Base-by-base conservation (phyloP, 2,329 filamentous ascomycete genomes). In the Rutstroemia sp. region DNA sequence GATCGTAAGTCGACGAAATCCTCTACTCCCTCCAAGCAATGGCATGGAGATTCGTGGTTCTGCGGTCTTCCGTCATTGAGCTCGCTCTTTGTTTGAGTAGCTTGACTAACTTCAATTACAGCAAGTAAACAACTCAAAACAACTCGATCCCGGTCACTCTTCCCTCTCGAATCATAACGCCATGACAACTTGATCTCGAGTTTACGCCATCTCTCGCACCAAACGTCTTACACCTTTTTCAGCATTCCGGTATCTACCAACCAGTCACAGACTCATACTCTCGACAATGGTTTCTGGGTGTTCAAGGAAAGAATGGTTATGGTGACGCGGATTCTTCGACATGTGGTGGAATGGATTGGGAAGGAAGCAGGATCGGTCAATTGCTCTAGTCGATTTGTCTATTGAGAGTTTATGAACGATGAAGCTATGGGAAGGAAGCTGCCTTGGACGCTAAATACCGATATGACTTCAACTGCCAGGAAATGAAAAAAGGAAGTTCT, bases 1-100 rank as follows among this genome's bases (percentile, higher is more conserved):
- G 94, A 81, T 92, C 86, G 94, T 97, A 83, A 84, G 91, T 78
- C 63, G 44, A 57, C 44, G 44, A 21, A 14, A n/a, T 19, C 7
- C 21, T 12, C 2, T 4, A 44, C 10, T 46, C 42, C 19, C 34
- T 12, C 12, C 57, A 14, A n/a, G 12, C 42, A 12, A 34, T 5
- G 4, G 19, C 9, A 2, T 36, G 3, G 25, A 49, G 52, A 50
- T 50, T 25, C 30, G 46, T 47, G 21, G 17, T 16, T 9, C 2
- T 14, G 53, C 46, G 9, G 48, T 47, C 57, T 50, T 56, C 25
- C 30, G 4, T 12, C n/a, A 46, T 54, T 1, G 34, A 7, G 8
- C n/a, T 39, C 1, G 17, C 50, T 14, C 38, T 55, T 44, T 36
- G 44, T 48, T 19, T n/a, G 34, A 17, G 2, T 19, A 7, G 14